A percentile compares a stretch with the other conserved stretches of the same genome.
These are phyloP conservation scores for Tolypocladium endophyticum DNA, from an alignment of 2,329 filamentous ascomycete genomes.

Conservation along the genomic window DNA sequence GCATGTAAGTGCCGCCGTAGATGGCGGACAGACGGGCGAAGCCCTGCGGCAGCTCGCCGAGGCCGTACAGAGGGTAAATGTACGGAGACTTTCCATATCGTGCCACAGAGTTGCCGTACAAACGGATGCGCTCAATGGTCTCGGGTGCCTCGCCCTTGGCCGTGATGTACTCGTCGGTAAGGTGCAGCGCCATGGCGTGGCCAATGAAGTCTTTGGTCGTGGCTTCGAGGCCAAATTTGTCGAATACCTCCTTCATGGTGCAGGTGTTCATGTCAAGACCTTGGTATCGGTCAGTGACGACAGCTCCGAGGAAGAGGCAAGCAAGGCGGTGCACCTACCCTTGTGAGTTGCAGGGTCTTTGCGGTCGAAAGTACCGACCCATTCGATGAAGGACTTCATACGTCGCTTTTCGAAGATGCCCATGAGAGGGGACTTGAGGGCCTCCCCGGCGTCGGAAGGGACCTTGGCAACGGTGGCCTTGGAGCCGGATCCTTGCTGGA, in stretches of 20 bases:
- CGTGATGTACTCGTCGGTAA: constrained; percentile 79
- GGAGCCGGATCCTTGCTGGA: constrained; percentile 73
- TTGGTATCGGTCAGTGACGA: constrained; percentile 21
- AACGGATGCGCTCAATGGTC: constrained; percentile 79
- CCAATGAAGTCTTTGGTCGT: constrained; percentile 92
- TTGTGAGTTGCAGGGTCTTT: constrained; percentile 82
- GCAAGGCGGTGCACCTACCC: constrained; percentile 46
- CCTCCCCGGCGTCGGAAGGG: constrained; percentile 83
- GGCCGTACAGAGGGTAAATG: constrained; percentile 97
- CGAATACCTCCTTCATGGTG: constrained; percentile 98
- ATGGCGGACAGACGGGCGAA: constrained; percentile 97
- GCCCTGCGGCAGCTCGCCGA: constrained; percentile 93
- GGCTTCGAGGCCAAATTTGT: constrained; percentile 90
- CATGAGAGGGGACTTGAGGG: constrained; percentile 87
- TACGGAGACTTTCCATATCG: constrained; percentile 98
- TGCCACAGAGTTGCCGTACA: constrained; percentile 96
- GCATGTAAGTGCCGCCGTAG: constrained; percentile 98
- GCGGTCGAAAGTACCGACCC: constrained; percentile 77
- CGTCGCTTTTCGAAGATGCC: constrained; percentile 95
- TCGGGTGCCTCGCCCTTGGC: constrained; percentile 65
- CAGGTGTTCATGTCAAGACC: constrained; percentile 68
- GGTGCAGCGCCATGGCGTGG: constrained; percentile 95
- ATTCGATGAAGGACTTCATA: constrained; percentile 94
- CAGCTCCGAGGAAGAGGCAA: no score
- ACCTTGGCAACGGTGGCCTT: constrained; percentile 96